These are phyloP conservation scores for Trichocomaceae sp. DNA, from an alignment of 2,329 filamentous ascomycete genomes.

Conservation along the genomic window DNA sequence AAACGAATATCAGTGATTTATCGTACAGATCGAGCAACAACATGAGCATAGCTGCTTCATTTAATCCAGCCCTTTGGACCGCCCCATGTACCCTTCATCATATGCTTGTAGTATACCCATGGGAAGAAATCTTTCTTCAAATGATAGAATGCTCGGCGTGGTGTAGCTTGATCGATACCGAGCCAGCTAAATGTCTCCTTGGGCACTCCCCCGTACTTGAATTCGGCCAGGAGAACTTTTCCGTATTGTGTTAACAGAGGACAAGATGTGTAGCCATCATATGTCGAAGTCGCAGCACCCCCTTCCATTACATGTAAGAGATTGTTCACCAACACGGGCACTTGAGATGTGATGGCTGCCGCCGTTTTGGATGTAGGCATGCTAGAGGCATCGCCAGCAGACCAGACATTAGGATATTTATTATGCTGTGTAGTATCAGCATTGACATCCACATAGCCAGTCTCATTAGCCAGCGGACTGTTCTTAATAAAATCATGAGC, in stretches of 20 bases:
- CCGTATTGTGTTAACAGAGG: conserved; percentile 52
- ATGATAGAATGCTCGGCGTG: conserved; percentile 54
- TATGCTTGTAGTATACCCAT: conserved; percentile 56
- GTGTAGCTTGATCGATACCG: conserved; percentile 52
- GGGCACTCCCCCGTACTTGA: conserved; percentile 57
- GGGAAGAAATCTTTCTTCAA: conserved; percentile 63
- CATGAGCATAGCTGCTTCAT: background rate
- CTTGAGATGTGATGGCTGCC: conserved; percentile 48
- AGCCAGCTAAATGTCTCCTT: conserved; percentile 56
- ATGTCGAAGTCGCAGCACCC: conserved; percentile 38
- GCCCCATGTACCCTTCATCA: conserved; percentile 58
- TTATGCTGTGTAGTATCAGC: conserved; percentile 48
- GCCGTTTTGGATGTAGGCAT: conserved; percentile 54
- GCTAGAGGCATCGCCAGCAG: conserved; percentile 53
- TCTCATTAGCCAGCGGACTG: conserved; percentile 49
- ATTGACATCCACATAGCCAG: conserved; percentile 53
- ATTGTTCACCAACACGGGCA: conserved; percentile 47
- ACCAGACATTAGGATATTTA: conserved; percentile 54
- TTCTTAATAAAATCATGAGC: conserved; percentile 50
- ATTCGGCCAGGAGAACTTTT: conserved; percentile 59
- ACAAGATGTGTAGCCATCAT: conserved; percentile 54
- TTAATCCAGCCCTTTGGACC: conserved; percentile 46
- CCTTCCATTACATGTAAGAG: conserved; percentile 42
- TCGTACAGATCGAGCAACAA: no score
- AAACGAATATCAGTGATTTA: no score